Percentiles rank a stretch among this genome's conserved stretches.
Evolutionary conservation across 2,329 filamentous ascomycete species (phyloP).

Genomic region (Aspergillus sp.): DNA sequence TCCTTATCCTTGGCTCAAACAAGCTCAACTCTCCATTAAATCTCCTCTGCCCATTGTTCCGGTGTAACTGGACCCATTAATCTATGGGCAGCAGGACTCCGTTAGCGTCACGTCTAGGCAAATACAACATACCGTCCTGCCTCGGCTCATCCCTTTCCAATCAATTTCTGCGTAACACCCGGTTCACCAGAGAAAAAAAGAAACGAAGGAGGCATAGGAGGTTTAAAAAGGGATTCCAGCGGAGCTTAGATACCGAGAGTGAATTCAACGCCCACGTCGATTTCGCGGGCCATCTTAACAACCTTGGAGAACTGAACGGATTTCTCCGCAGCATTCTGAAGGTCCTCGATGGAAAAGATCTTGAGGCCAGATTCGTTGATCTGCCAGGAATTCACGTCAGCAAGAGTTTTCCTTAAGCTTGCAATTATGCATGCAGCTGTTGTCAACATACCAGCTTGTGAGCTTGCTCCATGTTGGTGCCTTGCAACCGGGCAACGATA

Average conservation of each 20-base stretch:
- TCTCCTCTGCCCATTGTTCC: conserved; percentile 9
- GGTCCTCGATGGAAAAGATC: conserved; percentile 99
- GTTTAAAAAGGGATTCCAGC: conserved; percentile 10
- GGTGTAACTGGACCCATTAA: conserved; percentile 10
- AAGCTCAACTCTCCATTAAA: conserved; percentile 11
- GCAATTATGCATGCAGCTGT: not conserved
- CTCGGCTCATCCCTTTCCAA: conserved; percentile 7
- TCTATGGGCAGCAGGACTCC: conserved; percentile 13
- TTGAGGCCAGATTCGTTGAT: conserved; percentile 98
- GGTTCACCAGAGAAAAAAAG: conserved; percentile 8
- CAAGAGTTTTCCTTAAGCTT: not conserved
- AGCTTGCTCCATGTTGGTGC: conserved; percentile 95
- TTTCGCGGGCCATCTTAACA: conserved; percentile 96
- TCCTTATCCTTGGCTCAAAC: conserved; percentile 6
- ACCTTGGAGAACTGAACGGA: conserved; percentile 98
- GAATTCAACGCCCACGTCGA: conserved; percentile 96
- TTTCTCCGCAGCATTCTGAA: conserved; percentile 96
- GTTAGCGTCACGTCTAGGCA: conserved; percentile 15
- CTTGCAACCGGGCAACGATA: conserved; percentile 95
- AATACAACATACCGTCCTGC: conserved; percentile 3
- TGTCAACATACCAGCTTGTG: conserved; percentile 66
- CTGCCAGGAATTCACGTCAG: conserved; percentile 31
- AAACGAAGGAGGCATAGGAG: conserved; percentile 9
- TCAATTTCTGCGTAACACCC: conserved; percentile 6
- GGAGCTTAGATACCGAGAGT: conserved; percentile 78